Conservation (phyloP, 1,139 yeast genomes). For the Protomyces macrosporus region DNA sequence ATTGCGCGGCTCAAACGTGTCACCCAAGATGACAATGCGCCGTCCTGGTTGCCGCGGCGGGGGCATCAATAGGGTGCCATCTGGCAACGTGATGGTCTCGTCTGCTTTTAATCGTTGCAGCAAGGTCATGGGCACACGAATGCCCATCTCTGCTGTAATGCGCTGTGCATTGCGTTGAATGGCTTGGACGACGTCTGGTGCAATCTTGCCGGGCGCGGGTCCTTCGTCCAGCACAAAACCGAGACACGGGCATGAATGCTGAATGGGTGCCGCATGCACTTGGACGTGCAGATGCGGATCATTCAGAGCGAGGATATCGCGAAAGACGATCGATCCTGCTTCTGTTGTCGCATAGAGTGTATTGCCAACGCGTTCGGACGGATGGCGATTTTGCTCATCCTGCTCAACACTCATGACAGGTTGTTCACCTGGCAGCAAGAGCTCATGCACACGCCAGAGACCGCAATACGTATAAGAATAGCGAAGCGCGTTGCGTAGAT, state of each 20-base stretch:
- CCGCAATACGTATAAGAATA: constrained; percentile 5
- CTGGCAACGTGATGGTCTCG: not conserved
- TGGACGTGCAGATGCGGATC: not conserved
- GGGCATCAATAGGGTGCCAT: constrained; percentile 14
- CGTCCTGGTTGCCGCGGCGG: constrained; percentile 10
- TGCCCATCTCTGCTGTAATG: not conserved
- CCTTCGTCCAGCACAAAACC: constrained; percentile 17
- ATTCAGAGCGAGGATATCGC: constrained; percentile 4
- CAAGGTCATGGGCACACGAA: constrained; percentile 10
- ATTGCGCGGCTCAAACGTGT: constrained; percentile 22
- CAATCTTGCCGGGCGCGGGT: constrained; percentile 3
- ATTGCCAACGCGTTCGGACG: constrained; percentile 11
- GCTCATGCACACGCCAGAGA: constrained; percentile 14
- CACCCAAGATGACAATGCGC: constrained; percentile 18
- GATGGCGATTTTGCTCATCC: not conserved
- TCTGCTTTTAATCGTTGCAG: constrained; percentile 8
- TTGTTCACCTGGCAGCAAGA: constrained; percentile 19
- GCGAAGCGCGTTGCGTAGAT: constrained; percentile 7
- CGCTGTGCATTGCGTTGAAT: not conserved
- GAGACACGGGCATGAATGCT: constrained; percentile 16
- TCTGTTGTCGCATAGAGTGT: not conserved
- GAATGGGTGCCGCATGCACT: constrained; percentile 20
- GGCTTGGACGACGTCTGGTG: not conserved
- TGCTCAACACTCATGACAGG: not conserved
- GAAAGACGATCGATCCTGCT: not conserved